Conservation (phyloP, 371 early-diverging fungal genomes). For the Dentiscutata heterogama region DNA sequence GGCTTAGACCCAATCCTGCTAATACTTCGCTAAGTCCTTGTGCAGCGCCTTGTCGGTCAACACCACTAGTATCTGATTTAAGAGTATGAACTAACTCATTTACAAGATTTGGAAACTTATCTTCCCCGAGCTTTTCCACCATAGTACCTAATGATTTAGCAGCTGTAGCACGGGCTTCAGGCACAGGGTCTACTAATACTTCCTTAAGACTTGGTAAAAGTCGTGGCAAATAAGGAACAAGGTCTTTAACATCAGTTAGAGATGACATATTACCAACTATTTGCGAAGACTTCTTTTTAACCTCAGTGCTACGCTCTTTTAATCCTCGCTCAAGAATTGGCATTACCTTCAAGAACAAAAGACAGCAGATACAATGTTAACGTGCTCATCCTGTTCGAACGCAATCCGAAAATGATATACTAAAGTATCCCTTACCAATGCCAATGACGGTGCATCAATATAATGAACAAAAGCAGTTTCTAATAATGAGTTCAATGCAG, state of each 20-base stretch:
- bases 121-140: constrained; percentile 93
- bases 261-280: constrained; percentile 98
- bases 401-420: background rate
- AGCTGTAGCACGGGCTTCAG: constrained; percentile 94
- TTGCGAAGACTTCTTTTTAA: constrained; percentile 95
- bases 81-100: constrained; percentile 86
- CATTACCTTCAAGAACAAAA: constrained; percentile 57
- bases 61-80: constrained; percentile 87
- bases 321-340: constrained; percentile 96
- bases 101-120: constrained; percentile 92
- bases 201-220: constrained; percentile 90
- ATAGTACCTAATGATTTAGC: constrained; percentile 94
- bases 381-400: background rate
- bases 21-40: constrained; percentile 97
- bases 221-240: constrained; percentile 85
- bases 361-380: no score
- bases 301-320: constrained; percentile 87
- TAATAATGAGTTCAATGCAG: constrained; percentile 86
- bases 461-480: constrained; percentile 97
- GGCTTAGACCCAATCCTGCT: constrained; percentile 88
- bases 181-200: constrained; percentile 95
- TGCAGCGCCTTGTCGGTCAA: constrained; percentile 97
- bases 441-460: constrained; percentile 96
- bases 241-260: constrained; percentile 90
- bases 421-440: constrained; percentile 67